phyloP scores from a whole-genome alignment of 306 rosid species.

The Astragalus membranaceus region DNA sequence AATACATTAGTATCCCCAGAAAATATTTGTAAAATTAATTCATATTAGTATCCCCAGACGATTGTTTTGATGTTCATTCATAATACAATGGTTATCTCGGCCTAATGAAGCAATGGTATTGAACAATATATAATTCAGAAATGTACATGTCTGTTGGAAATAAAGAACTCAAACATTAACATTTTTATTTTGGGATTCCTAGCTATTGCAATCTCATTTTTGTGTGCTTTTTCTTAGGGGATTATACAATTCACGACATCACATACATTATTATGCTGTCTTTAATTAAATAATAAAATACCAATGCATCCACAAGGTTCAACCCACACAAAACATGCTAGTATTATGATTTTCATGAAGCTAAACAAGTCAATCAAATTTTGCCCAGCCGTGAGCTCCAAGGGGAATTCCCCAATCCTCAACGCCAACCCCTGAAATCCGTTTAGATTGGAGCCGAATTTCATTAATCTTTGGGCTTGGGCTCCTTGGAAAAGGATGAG shows the following conservation, averaged over 20 bases:
- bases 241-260: slow-evolving; percentile 2
- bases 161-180: not conserved
- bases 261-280: slow-evolving; percentile 11
- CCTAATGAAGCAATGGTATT: not conserved
- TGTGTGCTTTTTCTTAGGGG: not conserved
- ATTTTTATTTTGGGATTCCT: not conserved
- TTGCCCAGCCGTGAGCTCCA: slow-evolving; percentile 52
- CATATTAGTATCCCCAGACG: too few relatives aligned
- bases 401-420: slow-evolving; percentile 66
- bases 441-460: slow-evolving; percentile 30
- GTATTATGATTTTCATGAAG: not conserved
- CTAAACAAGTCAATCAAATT: slow-evolving; percentile 25
- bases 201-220: not conserved
- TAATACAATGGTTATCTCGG: not conserved
- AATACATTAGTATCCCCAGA: too few relatives aligned
- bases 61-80: not conserved
- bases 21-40: too few relatives aligned
- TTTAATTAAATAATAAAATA: slow-evolving; percentile 13
- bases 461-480: slow-evolving; percentile 59
- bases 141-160: not conserved
- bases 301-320: slow-evolving; percentile 22
- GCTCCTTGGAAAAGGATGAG: slow-evolving; percentile 33
- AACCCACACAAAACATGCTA: slow-evolving; percentile 22
- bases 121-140: not conserved
- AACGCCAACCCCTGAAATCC: slow-evolving; percentile 18